These are phyloP conservation scores for Corylus avellana DNA, from an alignment of 306 rosid genomes.

Conservation along the genomic window DNA sequence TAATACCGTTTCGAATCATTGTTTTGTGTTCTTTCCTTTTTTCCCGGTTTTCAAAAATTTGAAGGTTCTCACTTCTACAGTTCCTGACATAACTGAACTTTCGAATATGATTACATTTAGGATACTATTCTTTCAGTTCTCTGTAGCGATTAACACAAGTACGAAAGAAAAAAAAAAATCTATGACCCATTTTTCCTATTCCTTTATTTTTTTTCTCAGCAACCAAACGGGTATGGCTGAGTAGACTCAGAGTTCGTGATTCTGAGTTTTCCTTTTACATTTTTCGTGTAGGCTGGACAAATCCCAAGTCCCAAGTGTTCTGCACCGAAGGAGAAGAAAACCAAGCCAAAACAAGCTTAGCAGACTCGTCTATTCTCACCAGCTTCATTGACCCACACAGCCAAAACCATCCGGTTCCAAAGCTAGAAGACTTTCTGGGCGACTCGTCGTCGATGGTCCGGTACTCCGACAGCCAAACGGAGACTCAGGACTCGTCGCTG, in stretches of 20 bases:
- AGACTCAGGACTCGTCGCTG: slow-evolving; percentile 86
- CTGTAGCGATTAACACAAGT: neutral
- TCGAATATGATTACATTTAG: slow-evolving; percentile 10
- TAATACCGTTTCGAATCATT: neutral
- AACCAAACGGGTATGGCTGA: neutral
- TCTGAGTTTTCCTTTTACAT: neutral
- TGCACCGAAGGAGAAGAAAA: slow-evolving; percentile 42
- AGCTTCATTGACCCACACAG: slow-evolving; percentile 44
- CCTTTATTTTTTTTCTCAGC: neutral
- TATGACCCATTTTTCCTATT: neutral
- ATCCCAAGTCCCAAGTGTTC: slow-evolving; percentile 45
- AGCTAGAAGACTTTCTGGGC: slow-evolving; percentile 91
- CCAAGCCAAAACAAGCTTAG: slow-evolving; percentile 24
- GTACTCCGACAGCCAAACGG: slow-evolving; percentile 77
- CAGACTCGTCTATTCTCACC: slow-evolving; percentile 33
- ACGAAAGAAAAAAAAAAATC: neutral
- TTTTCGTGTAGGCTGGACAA: slow-evolving; percentile 61
- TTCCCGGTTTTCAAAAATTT: slow-evolving; percentile 13
- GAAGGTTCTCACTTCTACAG: slow-evolving; percentile 7
- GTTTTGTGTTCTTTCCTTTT: neutral
- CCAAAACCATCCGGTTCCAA: slow-evolving; percentile 57
- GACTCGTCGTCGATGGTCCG: slow-evolving; percentile 64
- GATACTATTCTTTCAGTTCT: neutral
- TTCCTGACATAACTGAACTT: slow-evolving; percentile 23
- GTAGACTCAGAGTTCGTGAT: neutral